Conservation (phyloP, 345 rosid species). For the Gossypium australe region DNA sequence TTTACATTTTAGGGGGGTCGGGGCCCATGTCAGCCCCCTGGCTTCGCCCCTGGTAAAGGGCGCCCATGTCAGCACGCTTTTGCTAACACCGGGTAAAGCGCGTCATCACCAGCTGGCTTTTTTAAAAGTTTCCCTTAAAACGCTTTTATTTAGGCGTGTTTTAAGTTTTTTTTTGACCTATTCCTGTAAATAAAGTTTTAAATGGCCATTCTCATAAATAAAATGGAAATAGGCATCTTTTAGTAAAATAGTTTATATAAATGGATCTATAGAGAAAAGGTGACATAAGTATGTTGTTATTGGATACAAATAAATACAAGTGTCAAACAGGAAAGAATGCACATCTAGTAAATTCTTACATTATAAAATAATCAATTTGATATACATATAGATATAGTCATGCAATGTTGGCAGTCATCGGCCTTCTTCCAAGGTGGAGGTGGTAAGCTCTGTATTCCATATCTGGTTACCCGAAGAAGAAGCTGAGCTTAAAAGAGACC, state of each 20-base stretch:
- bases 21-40: too few relatives aligned
- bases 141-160: fast-evolving
- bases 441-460: background rate
- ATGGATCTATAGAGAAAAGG: too few relatives aligned
- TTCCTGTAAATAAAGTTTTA: too few relatives aligned
- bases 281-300: background rate
- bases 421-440: background rate
- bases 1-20: too few relatives aligned
- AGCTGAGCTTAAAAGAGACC: background rate
- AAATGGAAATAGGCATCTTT: too few relatives aligned
- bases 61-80: too few relatives aligned
- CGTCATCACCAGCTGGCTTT: fast-evolving
- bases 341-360: background rate
- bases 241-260: too few relatives aligned
- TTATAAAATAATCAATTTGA: background rate
- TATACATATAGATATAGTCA: background rate
- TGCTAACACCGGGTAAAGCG: fast-evolving
- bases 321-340: background rate
- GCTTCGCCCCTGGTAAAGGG: too few relatives aligned
- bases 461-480: conserved; percentile 2
- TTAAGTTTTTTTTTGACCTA: fast-evolving
- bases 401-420: background rate
- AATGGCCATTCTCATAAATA: fast-evolving
- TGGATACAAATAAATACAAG: background rate
- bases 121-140: fast-evolving